These are phyloP conservation scores for Neopestalotiopsis sp. DNA, from an alignment of 2,329 filamentous ascomycete genomes.

Conservation along the genomic window DNA sequence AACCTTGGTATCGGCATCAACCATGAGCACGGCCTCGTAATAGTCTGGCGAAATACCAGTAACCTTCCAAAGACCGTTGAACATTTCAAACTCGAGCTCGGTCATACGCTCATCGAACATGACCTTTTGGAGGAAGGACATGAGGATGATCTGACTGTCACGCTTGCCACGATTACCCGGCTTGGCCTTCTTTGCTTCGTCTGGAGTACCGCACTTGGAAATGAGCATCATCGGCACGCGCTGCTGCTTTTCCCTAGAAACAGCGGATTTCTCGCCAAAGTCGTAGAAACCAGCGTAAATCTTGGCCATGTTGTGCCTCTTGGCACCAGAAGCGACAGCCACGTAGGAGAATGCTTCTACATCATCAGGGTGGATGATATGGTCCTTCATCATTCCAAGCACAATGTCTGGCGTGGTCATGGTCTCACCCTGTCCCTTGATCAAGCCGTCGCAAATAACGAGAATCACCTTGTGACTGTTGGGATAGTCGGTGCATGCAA, in stretches of 20 bases:
- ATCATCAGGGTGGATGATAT: constrained; percentile 77
- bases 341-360: constrained; percentile 95
- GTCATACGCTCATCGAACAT: constrained; percentile 99
- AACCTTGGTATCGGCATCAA: constrained; percentile 98
- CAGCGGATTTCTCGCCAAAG: constrained; percentile 80
- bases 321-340: constrained; percentile 91
- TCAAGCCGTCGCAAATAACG: constrained; percentile 95
- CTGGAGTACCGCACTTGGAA: constrained; percentile 93
- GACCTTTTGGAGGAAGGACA: constrained; percentile 99
- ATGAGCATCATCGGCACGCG: constrained; percentile 97
- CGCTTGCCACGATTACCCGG: constrained; percentile 98
- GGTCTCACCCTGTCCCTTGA: constrained; percentile 91
- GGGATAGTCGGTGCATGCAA: constrained; percentile 97
- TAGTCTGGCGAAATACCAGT: constrained; percentile 98
- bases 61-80: constrained; percentile 98
- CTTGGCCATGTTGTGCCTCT: constrained; percentile 99
- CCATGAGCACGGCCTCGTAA: constrained; percentile 98
- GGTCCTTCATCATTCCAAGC: constrained; percentile 93
- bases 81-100: constrained; percentile 98
- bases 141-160: constrained; percentile 98
- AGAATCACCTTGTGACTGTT: constrained; percentile 99
- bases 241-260: constrained; percentile 88
- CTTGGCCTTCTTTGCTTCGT: constrained; percentile 80
- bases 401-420: constrained; percentile 89
- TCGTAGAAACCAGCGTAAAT: constrained; percentile 98